Percentiles rank a stretch among this genome's conserved stretches.
phyloP scores from a whole-genome alignment of 2,329 filamentous ascomycete species.

The Juglanconis oblonga region DNA sequence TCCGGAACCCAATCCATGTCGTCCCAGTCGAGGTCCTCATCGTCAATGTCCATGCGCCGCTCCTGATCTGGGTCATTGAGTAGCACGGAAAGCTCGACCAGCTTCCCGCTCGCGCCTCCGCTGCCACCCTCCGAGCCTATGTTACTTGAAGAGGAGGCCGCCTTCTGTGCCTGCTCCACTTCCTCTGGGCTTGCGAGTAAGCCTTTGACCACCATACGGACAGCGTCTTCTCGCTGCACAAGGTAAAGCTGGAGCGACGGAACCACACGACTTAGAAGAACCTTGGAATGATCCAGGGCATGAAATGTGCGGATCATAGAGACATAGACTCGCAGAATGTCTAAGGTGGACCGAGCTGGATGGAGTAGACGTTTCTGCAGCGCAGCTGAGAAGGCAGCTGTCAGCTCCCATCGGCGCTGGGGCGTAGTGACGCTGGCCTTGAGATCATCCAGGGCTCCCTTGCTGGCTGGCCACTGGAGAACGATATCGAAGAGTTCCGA shows the following conservation, averaged over 20 bases:
- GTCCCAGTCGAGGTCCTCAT: constrained; percentile 79
- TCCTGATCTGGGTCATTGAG: constrained; percentile 60
- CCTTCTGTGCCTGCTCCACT: constrained; percentile 29
- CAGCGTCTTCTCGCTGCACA: constrained; percentile 71
- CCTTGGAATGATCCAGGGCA: constrained; percentile 72
- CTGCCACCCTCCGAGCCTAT: not conserved
- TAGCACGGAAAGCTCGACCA: constrained; percentile 65
- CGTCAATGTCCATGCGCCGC: constrained; percentile 50
- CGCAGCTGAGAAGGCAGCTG: constrained; percentile 64
- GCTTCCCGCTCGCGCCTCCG: constrained; percentile 36
- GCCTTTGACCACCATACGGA: constrained; percentile 72
- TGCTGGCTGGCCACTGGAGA: constrained; percentile 68
- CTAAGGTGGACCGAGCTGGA: constrained; percentile 70
- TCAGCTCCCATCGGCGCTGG: constrained; percentile 66
- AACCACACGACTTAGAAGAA: constrained; percentile 72
- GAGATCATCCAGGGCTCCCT: constrained; percentile 71
- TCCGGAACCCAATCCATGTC: constrained; percentile 94
- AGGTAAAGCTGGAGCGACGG: constrained; percentile 72
- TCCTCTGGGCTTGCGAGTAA: constrained; percentile 62
- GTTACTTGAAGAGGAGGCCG: not conserved
- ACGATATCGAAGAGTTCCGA: constrained; percentile 77
- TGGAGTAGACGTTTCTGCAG: constrained; percentile 68
- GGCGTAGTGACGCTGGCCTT: constrained; percentile 67
- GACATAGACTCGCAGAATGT: constrained; percentile 75
- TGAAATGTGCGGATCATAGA: constrained; percentile 76